Base-by-base conservation (phyloP, 2,329 filamentous ascomycete species). In the Talaromyces rugulosus region DNA sequence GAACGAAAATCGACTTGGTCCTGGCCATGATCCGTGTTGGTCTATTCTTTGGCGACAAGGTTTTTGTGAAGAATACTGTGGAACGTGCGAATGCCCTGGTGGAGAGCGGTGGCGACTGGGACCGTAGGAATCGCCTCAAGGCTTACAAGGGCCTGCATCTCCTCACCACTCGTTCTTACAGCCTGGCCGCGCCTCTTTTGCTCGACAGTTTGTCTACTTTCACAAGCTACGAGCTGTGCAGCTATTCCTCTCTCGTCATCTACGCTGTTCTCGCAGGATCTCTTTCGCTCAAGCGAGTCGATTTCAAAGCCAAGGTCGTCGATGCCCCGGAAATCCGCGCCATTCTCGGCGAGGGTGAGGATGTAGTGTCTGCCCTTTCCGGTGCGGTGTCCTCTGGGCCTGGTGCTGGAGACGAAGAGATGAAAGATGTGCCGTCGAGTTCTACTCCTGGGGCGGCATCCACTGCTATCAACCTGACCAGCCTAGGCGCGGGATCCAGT, bases 301-400 rank as follows among this genome's bases (percentile, higher is more conserved):
- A 99, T 77, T 99, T 99, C 85, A 99, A 99, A 83, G 91, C 91
- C 67, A 98, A 98, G 82, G 95, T 99, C 30, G 94, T 99, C 47
- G 95, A 99, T 76, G 95, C 95, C 7, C 94, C 95, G 12, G 95
- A 99, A 80, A 97, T 99, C 80, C 96, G 95, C 80, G 95, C 95
- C 42, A 96, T 99, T 66, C 86, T 99, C 28, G 95, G 94, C 62
- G 89, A 94, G 68, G 89, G 89, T 28, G 90, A 96, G 70, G 93
- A 97, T 73, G 94, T 94, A 78, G 81, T 96, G 60, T 84, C 92
- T 34, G 92, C 92, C 0, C 81, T 97, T 27, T 87, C 88, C 33
- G 92, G 93, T 18, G 88, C 89, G 34, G 80, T 92, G 59, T 95
- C 92, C 1, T 89, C 92, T 3, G 92, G 93, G 1, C 90, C 91